These are phyloP conservation scores for Fusarium heterosporum DNA, from an alignment of 2,329 filamentous ascomycete species.

Conservation along the genomic window DNA sequence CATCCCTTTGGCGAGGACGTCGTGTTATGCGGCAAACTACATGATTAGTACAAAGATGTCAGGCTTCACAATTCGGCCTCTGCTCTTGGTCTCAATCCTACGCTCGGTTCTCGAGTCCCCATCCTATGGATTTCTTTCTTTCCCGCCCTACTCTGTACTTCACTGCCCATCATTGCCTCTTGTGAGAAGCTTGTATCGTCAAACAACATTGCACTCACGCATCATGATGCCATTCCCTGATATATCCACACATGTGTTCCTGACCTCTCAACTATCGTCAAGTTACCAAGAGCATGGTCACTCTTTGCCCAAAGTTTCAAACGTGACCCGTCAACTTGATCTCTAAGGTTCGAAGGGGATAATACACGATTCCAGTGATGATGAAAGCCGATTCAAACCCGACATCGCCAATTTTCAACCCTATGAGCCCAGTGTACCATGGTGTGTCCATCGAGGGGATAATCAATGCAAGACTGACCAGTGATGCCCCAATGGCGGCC, in stretches of 20 bases:
- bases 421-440: slow-evolving; percentile 59
- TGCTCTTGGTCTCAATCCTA: not conserved
- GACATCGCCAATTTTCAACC: slow-evolving; percentile 57
- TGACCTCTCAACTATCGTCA: not conserved
- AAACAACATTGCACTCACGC: not conserved
- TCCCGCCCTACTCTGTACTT: not conserved
- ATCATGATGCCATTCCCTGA: not conserved
- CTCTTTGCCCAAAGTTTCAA: slow-evolving; percentile 9
- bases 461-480: slow-evolving; percentile 57
- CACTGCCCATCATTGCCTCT: not conserved
- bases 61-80: slow-evolving; percentile 17
- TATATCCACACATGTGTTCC: not conserved
- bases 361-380: slow-evolving; percentile 55
- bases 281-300: not conserved
- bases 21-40: slow-evolving; percentile 78
- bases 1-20: slow-evolving; percentile 84
- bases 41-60: slow-evolving; percentile 34
- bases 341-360: slow-evolving; percentile 52
- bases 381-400: slow-evolving; percentile 60
- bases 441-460: slow-evolving; percentile 58
- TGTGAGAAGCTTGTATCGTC: not conserved
- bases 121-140: not conserved
- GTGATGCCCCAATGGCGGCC: slow-evolving; percentile 57
- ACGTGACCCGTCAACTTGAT: slow-evolving; percentile 47
- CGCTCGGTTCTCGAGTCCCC: not conserved